A percentile compares a stretch with the other conserved stretches of the same genome.
phyloP scores from a whole-genome alignment of 225 moss, liverwort and hornwort species.

The Antitrichia curtipendula region DNA sequence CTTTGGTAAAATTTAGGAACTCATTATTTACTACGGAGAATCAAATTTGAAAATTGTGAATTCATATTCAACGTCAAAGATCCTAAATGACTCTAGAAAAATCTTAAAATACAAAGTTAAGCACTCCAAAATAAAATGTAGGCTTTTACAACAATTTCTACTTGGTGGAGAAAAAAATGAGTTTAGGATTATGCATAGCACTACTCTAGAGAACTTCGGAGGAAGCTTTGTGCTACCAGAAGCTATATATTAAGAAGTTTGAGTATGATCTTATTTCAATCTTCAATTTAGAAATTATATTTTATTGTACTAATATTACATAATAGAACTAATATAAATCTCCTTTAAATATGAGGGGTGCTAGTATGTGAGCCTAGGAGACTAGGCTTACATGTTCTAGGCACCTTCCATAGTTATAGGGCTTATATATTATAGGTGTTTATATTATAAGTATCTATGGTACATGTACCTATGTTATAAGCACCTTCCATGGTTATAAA shows the following conservation, averaged over 20 bases:
- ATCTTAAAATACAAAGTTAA: not conserved
- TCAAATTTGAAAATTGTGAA: not conserved
- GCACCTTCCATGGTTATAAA: no score
- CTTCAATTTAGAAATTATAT: not conserved
- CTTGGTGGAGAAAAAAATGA: not conserved
- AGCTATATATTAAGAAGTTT: not conserved
- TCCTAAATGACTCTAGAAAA: fast-evolving
- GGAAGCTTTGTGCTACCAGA: not conserved
- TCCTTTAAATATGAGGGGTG: not conserved
- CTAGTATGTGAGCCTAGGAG: no score
- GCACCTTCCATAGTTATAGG: no score
- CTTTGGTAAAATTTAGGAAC: not conserved
- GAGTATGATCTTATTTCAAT: not conserved
- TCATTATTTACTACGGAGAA: not conserved
- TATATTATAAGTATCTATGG: no score
- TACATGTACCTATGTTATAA: no score
- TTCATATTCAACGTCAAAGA: not conserved
- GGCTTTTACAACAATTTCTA: not conserved
- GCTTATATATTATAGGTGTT: no score
- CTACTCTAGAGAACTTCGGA: not conserved
- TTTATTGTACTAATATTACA: not conserved
- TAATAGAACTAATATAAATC: not conserved
- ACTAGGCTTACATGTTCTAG: no score
- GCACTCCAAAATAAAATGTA: not conserved
- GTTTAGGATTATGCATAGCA: not conserved